Base-by-base conservation (phyloP, 352 stramenopile species). In the Albugo laibachii region DNA sequence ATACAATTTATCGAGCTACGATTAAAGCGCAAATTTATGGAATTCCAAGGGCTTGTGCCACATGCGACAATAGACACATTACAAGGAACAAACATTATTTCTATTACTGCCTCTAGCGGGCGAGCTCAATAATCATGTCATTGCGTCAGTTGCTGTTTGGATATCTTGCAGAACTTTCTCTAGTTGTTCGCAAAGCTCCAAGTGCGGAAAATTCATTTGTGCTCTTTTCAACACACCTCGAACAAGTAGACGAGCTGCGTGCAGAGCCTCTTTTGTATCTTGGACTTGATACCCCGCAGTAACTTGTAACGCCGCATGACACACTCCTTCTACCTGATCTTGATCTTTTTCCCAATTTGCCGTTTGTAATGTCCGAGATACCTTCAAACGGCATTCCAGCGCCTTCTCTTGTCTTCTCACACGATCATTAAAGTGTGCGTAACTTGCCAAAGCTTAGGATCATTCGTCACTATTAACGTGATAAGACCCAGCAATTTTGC, bases 381-480 rank as follows among this genome's bases (percentile, higher is more conserved):
- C 86, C 72, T 86, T 88, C 20, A 85, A 43, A 14, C 75, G 74
- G 41, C 73, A 88, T 48, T 87, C 76, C 16, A 80, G 68, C 11
- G 71, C 78, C 49, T 85, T 85, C 44, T 81, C 63, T 20, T 56
- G 55, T 16, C 77, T 65, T 0, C 61, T 66, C 6, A 77, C 54
- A 14, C 66, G 70, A 48, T 85, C 67, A 51, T 84, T 83, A 41
- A 83, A 84, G 58, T 81, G 69, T 39, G 75, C 79, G 44, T 85
- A 88, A 87, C 59, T 50, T 83, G 69, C 76, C 76, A 92, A 49
- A 92, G 63, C 54, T 80, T 80, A 15, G 74, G 50, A 50, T 83
- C 74, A 53, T 69, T 86, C 13, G 75, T 83, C 48, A 74, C 62
- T 49, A 86, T 77, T 31, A 69, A 78, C 52, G 71, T 85, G 49